phyloP scores from a whole-genome alignment of 768 basidiomycete species.

The Naganishia kalamii region DNA sequence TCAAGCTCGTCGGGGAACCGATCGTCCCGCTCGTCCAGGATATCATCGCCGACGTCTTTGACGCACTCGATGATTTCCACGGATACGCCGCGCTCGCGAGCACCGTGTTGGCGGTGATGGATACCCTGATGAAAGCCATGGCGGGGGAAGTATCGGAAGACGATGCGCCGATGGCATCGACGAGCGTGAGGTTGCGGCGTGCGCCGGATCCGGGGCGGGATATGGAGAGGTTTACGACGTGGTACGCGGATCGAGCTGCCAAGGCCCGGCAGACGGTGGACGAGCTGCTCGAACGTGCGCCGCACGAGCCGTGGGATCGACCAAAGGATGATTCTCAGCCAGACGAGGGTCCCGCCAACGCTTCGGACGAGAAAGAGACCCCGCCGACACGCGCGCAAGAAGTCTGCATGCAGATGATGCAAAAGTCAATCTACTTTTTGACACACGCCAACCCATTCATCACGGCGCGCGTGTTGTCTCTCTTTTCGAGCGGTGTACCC shows the following conservation, averaged over 20 bases:
- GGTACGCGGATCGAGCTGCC: constrained; percentile 52
- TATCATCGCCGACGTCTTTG: constrained; percentile 95
- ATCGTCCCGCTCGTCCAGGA: constrained; percentile 86
- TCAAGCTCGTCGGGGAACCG: constrained; percentile 76
- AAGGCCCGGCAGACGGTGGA: constrained; percentile 27
- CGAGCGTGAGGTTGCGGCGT: constrained; percentile 14
- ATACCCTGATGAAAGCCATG: constrained; percentile 75
- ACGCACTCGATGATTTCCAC: constrained; percentile 90
- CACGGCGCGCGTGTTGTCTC: constrained; percentile 69
- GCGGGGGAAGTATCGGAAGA: constrained; percentile 45
- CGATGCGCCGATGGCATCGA: background rate
- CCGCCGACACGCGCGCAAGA: constrained; percentile 64
- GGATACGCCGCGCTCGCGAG: constrained; percentile 82
- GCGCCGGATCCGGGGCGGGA: constrained; percentile 35
- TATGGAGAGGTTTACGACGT: constrained; percentile 54
- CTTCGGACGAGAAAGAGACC: constrained; percentile 47
- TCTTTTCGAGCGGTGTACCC: constrained; percentile 67
- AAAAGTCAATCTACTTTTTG: constrained; percentile 79
- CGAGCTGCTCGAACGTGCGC: constrained; percentile 38
- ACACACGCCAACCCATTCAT: constrained; percentile 82
- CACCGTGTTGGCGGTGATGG: constrained; percentile 77
- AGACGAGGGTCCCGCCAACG: constrained; percentile 36
- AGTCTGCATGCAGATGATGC: constrained; percentile 76
- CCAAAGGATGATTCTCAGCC: constrained; percentile 30
- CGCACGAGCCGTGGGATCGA: constrained; percentile 34